Base-by-base conservation (phyloP, 2,329 filamentous ascomycete genomes). In the Fonsecaea pedrosoi region DNA sequence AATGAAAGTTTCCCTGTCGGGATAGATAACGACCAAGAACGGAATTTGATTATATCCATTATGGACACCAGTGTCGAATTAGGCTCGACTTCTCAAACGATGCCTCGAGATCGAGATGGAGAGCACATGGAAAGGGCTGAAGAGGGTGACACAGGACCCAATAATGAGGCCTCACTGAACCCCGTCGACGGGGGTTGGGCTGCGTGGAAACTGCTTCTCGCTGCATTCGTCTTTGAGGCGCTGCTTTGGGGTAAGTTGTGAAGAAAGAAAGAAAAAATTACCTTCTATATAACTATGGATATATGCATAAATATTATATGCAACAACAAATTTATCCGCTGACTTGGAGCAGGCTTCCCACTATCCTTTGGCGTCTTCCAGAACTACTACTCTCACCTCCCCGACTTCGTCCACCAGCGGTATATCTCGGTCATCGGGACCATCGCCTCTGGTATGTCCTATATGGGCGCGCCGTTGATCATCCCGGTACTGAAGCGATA, bases 401-500 rank as follows among this genome's bases (percentile, higher is more conserved):
- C 74, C 8, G 45, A 72, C 1, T 76, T 76, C 25, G 64, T 72
- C 54, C 68, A 71, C 6, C 71, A 75, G 2, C 65, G 21, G 2
- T 70, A 71, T 48, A 73, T 76, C 50, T 75, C 76, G 5, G 67
- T 77, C 9, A 73, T 78, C 32, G 76, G 76, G n/a, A 77, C 76
- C 30, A 74, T 72, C 59, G 75, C 76, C 10, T 68, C 65, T 15
- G 67, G 68, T 50, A 73, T 68, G 64, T 72, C 35, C 66, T 72
- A 66, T 66, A 59, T 68, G 63, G 75, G 64, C 2, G 71, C 71
- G 8, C 70, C 71, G 0, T n/a, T 73, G 10, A 70, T 75, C 21
- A 76, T 76, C 5, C 72, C 76, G 3, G 54, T 81, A 5, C 73
- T 77, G 0, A 74, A 76, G 65, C 76, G 78, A 1, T 78, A 73